These are phyloP conservation scores for Clarireedia paspali DNA, from an alignment of 2,329 filamentous ascomycete genomes.

Conservation along the genomic window DNA sequence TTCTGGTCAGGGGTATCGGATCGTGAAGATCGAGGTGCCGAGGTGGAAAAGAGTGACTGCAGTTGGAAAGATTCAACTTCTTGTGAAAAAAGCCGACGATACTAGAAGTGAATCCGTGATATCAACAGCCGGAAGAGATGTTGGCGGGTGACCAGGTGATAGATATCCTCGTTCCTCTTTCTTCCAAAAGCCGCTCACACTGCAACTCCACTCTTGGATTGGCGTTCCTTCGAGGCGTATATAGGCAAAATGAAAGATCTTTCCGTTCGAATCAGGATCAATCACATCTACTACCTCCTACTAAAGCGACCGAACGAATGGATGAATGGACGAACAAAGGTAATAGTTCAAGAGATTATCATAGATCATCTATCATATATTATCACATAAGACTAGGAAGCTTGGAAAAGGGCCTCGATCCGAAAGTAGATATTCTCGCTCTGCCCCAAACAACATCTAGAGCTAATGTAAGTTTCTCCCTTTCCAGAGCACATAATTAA, in stretches of 20 bases:
- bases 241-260: neutral
- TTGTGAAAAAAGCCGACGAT: neutral
- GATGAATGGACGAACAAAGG: too few species aligned
- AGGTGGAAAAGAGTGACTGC: conserved; percentile 2
- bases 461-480: neutral
- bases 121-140: neutral
- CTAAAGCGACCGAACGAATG: too few species aligned
- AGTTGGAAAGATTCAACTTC: conserved; percentile 4
- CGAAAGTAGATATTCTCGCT: too few species aligned
- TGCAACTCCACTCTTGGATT: neutral
- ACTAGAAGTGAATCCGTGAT: neutral
- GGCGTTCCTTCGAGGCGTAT: neutral
- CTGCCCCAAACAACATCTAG: too few species aligned
- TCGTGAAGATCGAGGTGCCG: neutral
- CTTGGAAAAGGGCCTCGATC: too few species aligned
- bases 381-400: too few species aligned
- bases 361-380: too few species aligned
- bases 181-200: neutral
- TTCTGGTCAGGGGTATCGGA: neutral
- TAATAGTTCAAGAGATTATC: too few species aligned
- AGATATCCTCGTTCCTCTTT: neutral
- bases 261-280: too few species aligned
- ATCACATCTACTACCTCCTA: too few species aligned
- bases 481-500: neutral
- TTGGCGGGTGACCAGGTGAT: neutral